Evolutionary conservation across 441 rosid genomes (phyloP), one percentile per base, ranked within the genome.

Genomic region (Syzygium malaccense): DNA sequence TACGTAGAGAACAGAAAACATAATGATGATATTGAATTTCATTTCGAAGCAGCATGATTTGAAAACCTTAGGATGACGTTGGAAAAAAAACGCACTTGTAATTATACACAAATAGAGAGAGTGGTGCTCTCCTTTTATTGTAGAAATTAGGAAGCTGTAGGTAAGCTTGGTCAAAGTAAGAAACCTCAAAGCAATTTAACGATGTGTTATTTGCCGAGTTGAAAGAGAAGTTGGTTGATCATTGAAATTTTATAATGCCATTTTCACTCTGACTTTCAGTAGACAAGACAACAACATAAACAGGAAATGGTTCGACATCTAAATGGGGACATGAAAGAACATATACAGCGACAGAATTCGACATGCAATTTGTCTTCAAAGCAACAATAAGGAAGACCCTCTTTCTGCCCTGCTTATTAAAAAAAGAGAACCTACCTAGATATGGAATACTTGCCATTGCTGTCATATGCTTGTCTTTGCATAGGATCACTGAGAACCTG

Each of bases 401-500:
- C 55, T 28, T 20, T 57, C 56, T 41, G 41, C 84, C 56, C 57
- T 53, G 23, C 23, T 25, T 54, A n/a, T 57, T 37, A 26, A 30
- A 28, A 12, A 5, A 49, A 26, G 56, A 62, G 56, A 54, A 51
- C 57, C 89, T 90, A 95, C 99, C 94, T 95, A 58, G 98, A 93
- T 90, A 96, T 87, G 89, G 93, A 89, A 90, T 92, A 64, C 86
- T 95, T 95, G 56, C 99, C 99, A 90, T 95, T 95, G 62, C 85
- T 92, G 89, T 98, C 96, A 89, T 98, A 98, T 1, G 97, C 95
- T 53, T 96, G 96, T 90, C 98, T 93, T 87, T 95, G 97, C 55
- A 87, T 90, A 60, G 98, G 96, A 95, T 98, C 98, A 91, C 99
- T 95, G 57, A 98, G 87, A 88, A 96, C 94, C 88, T 98, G 99